Base-by-base conservation (phyloP, 208 protist genomes). In the Strigomonas galati region DNA sequence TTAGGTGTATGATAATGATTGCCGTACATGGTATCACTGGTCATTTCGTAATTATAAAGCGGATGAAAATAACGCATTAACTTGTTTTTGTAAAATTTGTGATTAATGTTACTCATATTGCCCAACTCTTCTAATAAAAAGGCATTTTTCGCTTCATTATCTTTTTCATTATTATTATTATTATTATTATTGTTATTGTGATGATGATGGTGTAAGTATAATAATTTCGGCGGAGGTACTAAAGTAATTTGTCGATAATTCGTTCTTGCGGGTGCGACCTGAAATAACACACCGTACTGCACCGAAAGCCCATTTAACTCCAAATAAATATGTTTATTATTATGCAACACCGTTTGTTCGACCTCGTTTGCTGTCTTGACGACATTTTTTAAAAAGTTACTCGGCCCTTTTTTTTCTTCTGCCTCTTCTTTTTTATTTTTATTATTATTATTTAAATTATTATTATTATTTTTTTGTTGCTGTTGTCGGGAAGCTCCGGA, bases 381-480 rank as follows among this genome's bases (percentile, higher is more conserved):
- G 28, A 62, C 56, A 23, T 62, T 31, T 62, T 62, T 62, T 32
- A 62, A 26, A 26, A 48, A 48, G 5, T n/a, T 31, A 58, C 48
- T 26, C 23, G 48, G 9, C n/a, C 48, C 23, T 17, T 53, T 53
- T 17, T 53, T 53, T 17, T 4, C 15, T 4, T 6, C 48, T 17
- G 4, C 23, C 5, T n/a, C 48, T 53, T 53, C 23, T 4, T 53
- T 48, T 48, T 48, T n/a, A n/a, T 48, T 48, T 48, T 48, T 17
- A 59, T 31, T 59, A 59, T 31, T 31, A 59, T 59, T 59, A 31
- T 59, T 59, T 31, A 43, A 43, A 56, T 56, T 56, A 56, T 56
- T 56, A 56, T 56, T 56, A 56, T 56, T n/a, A 56, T 14, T 24
- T 24, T n/a, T n/a, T n/a, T n/a, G n/a, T n/a, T n/a, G n/a, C n/a